phyloP scores from a whole-genome alignment of 2,329 filamentous ascomycete species.

The Leptographium procerum region DNA sequence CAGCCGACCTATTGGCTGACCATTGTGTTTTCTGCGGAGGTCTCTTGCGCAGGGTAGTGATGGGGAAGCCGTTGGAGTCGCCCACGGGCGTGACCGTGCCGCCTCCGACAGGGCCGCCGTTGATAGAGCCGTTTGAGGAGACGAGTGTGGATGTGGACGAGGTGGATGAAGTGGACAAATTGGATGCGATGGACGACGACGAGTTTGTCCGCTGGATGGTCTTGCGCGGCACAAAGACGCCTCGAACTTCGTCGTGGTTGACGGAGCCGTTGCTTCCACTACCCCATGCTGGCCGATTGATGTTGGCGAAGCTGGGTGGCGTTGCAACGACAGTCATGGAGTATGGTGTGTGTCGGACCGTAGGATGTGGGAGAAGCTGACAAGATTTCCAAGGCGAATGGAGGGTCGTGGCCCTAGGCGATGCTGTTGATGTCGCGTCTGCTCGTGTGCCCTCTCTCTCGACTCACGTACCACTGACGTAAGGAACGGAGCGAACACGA shows the following conservation, averaged over 20 bases:
- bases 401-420: neutral
- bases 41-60: slow-evolving; percentile 37
- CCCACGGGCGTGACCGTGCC: slow-evolving; percentile 26
- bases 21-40: slow-evolving; percentile 36
- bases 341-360: slow-evolving; percentile 3
- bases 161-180: slow-evolving; percentile 44
- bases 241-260: slow-evolving; percentile 73
- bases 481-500: neutral
- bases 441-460: slow-evolving; percentile 4
- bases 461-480: slow-evolving; percentile 3
- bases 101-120: slow-evolving; percentile 44
- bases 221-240: slow-evolving; percentile 86
- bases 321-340: slow-evolving; percentile 57
- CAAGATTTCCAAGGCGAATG: neutral
- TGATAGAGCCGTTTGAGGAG: slow-evolving; percentile 46
- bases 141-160: slow-evolving; percentile 52
- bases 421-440: neutral
- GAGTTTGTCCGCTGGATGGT: slow-evolving; percentile 79
- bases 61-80: slow-evolving; percentile 41
- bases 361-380: neutral
- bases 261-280: slow-evolving; percentile 49
- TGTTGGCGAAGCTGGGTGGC: slow-evolving; percentile 50
- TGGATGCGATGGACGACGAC: slow-evolving; percentile 71
- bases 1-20: slow-evolving; percentile 35
- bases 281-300: slow-evolving; percentile 55